Conservation (phyloP, 768 basidiomycete species). For the Boletus patriciae region DNA sequence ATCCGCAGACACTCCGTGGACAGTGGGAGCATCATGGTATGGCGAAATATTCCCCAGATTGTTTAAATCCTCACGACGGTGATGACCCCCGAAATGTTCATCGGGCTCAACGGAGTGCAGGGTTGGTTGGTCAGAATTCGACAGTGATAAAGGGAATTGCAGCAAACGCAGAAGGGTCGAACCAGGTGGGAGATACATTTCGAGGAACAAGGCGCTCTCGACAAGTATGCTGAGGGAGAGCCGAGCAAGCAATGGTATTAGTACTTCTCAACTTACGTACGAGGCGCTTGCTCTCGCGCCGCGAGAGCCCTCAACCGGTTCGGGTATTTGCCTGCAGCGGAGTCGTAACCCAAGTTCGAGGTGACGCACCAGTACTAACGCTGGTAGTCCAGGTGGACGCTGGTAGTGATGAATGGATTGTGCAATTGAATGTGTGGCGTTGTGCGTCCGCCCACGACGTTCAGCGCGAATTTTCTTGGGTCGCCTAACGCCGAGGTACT, state of each 20-base stretch:
- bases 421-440: too few species aligned
- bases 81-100: neutral
- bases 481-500: too few species aligned
- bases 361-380: too few species aligned
- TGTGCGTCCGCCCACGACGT: too few species aligned
- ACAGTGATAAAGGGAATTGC: constrained; percentile 10
- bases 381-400: too few species aligned
- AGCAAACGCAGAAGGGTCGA: constrained; percentile 15
- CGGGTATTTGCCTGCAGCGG: neutral
- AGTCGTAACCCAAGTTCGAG: too few species aligned
- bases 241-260: neutral
- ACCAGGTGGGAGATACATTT: constrained; percentile 20
- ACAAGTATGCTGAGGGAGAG: too few species aligned
- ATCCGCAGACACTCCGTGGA: constrained; percentile 26
- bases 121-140: neutral
- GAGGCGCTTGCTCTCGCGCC: too few species aligned
- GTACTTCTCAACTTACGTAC: neutral
- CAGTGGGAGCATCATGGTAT: constrained; percentile 35
- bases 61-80: neutral
- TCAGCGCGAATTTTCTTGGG: too few species aligned
- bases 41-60: constrained; percentile 39
- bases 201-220: neutral
- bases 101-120: neutral
- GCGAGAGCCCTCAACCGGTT: neutral
- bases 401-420: too few species aligned